These are phyloP conservation scores for Podaxis sp. DNA, from an alignment of 768 basidiomycete species.

Conservation along the genomic window DNA sequence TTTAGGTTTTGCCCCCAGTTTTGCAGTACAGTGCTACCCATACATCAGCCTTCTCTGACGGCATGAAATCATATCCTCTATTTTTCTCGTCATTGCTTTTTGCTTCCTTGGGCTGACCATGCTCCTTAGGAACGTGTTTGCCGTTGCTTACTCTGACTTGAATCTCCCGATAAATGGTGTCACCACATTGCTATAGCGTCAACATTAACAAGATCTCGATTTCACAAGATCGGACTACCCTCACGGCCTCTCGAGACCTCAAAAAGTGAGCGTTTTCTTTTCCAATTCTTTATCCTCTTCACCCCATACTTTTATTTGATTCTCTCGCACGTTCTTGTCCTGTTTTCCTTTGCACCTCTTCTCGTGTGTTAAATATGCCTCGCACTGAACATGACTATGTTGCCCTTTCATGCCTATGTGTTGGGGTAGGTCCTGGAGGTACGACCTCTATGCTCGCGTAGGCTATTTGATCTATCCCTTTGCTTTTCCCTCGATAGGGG, in stretches of 20 bases:
- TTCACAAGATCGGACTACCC: background rate
- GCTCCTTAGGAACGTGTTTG: background rate
- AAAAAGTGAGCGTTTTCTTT: slow-evolving; percentile 4
- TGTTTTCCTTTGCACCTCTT: slow-evolving; percentile 16
- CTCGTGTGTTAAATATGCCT: slow-evolving; percentile 29
- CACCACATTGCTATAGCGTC: background rate
- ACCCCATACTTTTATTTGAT: slow-evolving; percentile 1
- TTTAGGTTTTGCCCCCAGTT: background rate
- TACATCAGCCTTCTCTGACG: background rate
- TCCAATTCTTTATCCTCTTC: background rate
- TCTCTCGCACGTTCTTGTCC: background rate
- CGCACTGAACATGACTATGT: slow-evolving; percentile 44
- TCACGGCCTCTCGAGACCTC: background rate
- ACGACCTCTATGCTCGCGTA: slow-evolving; percentile 83
- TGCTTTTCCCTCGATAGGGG: background rate
- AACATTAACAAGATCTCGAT: slow-evolving; percentile 4
- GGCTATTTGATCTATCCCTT: slow-evolving; percentile 24
- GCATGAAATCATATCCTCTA: background rate
- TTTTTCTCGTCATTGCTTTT: background rate
- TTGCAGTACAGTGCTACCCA: background rate
- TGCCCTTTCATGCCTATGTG: slow-evolving; percentile 62
- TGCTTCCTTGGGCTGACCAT: background rate
- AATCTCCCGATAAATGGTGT: background rate
- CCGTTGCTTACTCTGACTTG: background rate
- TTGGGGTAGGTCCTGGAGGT: slow-evolving; percentile 81